Percentiles rank a stretch among this genome's conserved stretches.
phyloP scores from a whole-genome alignment of 2,329 filamentous ascomycete genomes.

The Stemphylium beticola region DNA sequence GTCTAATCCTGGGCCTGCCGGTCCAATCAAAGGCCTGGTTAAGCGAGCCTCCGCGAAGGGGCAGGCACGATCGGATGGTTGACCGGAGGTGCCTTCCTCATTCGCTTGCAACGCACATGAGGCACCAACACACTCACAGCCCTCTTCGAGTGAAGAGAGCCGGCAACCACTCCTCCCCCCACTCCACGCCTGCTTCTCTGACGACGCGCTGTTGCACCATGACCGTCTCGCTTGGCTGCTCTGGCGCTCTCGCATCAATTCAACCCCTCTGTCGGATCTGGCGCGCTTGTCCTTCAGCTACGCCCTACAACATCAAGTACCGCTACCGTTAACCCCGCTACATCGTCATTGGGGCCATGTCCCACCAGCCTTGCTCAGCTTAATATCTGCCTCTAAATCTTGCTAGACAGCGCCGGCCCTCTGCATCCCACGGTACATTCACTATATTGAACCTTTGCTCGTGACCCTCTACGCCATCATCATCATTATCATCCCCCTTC shows the following conservation, averaged over 20 bases:
- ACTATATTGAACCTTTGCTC: not conserved
- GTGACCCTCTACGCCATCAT: too few species aligned
- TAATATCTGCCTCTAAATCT: not conserved
- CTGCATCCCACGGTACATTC: not conserved
- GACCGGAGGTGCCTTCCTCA: conserved; percentile 15
- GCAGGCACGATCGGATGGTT: conserved; percentile 17
- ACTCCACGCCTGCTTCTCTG: too few species aligned
- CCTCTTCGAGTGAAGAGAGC: not conserved
- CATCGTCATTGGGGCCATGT: conserved; percentile 1
- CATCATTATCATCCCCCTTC: too few species aligned
- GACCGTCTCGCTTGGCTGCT: not conserved
- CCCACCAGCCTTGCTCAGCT: conserved; percentile 1
- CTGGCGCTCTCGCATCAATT: too few species aligned
- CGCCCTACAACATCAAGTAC: too few species aligned
- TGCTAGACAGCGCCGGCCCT: conserved; percentile 1
- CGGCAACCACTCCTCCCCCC: too few species aligned
- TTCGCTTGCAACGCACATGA: conserved; percentile 7
- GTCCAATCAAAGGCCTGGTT: conserved; percentile 29
- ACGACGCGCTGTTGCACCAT: not conserved
- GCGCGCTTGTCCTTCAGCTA: conserved; percentile 17
- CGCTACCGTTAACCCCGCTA: conserved; percentile 1
- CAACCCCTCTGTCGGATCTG: conserved; percentile 26
- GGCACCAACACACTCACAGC: conserved; percentile 4
- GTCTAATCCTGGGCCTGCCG: conserved; percentile 21
- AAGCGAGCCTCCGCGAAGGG: conserved; percentile 29